These are phyloP conservation scores for Salix viminalis DNA, from an alignment of 345 rosid genomes.

Conservation along the genomic window DNA sequence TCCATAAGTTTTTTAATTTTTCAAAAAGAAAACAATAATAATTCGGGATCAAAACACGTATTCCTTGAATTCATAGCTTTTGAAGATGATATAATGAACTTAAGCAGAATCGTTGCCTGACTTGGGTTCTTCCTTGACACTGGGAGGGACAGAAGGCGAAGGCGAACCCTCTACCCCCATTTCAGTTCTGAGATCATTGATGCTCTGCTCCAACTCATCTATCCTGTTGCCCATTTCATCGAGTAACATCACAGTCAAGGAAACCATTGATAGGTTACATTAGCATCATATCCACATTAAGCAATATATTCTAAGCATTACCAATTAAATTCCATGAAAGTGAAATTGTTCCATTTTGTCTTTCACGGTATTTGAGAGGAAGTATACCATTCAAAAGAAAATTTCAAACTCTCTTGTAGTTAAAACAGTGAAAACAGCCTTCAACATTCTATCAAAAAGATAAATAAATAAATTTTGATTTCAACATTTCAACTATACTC, in stretches of 20 bases:
- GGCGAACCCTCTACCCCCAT: conserved; percentile 62
- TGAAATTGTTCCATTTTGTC: too few species aligned
- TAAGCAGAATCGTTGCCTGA: conserved; percentile 37
- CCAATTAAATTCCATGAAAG: not conserved
- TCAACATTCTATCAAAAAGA: not conserved
- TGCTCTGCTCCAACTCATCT: conserved; percentile 81
- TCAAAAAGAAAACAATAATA: too few species aligned
- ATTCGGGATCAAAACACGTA: not conserved
- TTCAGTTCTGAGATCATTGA: conserved; percentile 63
- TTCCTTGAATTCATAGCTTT: not conserved
- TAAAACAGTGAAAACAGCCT: not conserved
- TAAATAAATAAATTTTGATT: not conserved
- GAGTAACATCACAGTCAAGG: conserved; percentile 57
- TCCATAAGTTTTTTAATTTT: not conserved
- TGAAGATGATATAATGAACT: not conserved
- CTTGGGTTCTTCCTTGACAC: conserved; percentile 50
- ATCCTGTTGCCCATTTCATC: conserved; percentile 88
- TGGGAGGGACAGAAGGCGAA: conserved; percentile 48
- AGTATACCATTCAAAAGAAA: not conserved
- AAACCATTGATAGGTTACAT: conserved; percentile 12
- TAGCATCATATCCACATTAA: not conserved
- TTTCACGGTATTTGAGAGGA: not conserved
- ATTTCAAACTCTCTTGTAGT: not conserved
- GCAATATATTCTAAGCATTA: not conserved
- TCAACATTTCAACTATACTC: not conserved